Evolutionary conservation across 331 rosid genomes (phyloP).

Genomic region (Spiraea crenata): DNA sequence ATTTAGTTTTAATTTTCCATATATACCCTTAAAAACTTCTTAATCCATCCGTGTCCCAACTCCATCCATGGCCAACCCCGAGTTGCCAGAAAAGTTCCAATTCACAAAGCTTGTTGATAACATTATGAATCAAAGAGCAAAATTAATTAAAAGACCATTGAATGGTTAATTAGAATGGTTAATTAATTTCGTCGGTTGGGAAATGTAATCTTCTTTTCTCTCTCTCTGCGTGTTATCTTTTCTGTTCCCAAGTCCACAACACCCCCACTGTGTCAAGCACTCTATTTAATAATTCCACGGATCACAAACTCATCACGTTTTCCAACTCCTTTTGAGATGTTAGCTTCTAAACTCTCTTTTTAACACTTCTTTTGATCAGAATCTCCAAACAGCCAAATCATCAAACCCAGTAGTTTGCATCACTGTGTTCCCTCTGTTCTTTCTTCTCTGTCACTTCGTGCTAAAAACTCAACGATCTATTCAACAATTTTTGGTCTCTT

Average conservation of each 20-base stretch:
- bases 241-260: slow-evolving; percentile 79
- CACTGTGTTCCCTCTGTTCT: slow-evolving; percentile 4
- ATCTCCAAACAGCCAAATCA: slow-evolving; percentile 21
- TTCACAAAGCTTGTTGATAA: not conserved
- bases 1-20: too few relatives aligned
- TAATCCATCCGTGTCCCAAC: too few relatives aligned
- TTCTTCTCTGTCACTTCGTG: slow-evolving; percentile 22
- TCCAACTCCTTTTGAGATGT: slow-evolving; percentile 43
- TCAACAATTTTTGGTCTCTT: not conserved
- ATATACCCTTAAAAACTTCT: too few relatives aligned
- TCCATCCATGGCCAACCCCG: too few relatives aligned
- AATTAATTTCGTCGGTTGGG: slow-evolving; percentile 39
- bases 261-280: slow-evolving; percentile 40
- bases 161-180: slow-evolving; percentile 32
- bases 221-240: slow-evolving; percentile 51
- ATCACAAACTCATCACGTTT: slow-evolving; percentile 43
- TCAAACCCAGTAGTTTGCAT: not conserved
- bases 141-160: not conserved
- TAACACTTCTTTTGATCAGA: slow-evolving; percentile 24
- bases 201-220: slow-evolving; percentile 40
- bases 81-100: not conserved
- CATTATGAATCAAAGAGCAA: too few relatives aligned
- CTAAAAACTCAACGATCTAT: not conserved
- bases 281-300: slow-evolving; percentile 34
- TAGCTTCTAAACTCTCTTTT: slow-evolving; percentile 39